A percentile compares a stretch with the other conserved stretches of the same genome.
These are phyloP conservation scores for Ogataea henricii DNA, from an alignment of 805 yeast genomes.

Conservation along the genomic window DNA sequence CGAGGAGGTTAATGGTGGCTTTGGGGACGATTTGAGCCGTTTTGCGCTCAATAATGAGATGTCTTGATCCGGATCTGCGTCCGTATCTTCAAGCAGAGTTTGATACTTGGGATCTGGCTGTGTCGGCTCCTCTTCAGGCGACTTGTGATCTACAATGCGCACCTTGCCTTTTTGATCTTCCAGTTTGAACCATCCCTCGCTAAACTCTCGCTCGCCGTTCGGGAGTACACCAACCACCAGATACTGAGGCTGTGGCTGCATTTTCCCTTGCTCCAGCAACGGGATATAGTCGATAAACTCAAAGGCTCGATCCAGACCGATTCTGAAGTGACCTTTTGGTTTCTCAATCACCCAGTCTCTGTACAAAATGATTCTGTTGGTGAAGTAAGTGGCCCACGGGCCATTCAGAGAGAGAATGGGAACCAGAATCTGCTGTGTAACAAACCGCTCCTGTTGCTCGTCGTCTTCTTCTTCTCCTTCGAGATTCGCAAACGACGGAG, in stretches of 20 bases:
- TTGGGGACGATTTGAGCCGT: conserved; percentile 1
- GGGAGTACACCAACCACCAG: conserved; percentile 18
- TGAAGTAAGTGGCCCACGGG: conserved; percentile 29
- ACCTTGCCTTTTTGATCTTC: conserved; percentile 13
- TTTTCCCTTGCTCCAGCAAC: conserved; percentile 17
- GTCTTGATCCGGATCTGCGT: background rate
- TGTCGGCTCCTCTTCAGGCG: background rate
- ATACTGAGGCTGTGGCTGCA: conserved; percentile 30
- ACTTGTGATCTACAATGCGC: conserved; percentile 17
- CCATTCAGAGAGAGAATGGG: conserved; percentile 34
- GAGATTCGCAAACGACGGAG: conserved; percentile 1
- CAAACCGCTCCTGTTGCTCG: conserved; percentile 13
- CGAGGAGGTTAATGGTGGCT: background rate
- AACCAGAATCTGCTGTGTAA: conserved; percentile 34
- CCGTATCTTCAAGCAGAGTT: background rate
- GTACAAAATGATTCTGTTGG: conserved; percentile 32
- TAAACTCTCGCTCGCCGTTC: conserved; percentile 15
- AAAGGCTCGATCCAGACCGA: conserved; percentile 17
- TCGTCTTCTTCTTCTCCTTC: conserved; percentile 14
- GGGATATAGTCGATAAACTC: conserved; percentile 26
- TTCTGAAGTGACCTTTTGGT: background rate
- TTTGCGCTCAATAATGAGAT: background rate
- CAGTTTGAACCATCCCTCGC: conserved; percentile 21
- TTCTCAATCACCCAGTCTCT: conserved; percentile 33
- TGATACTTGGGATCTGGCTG: conserved; percentile 1